Percentiles rank a stretch among this genome's conserved stretches.
Evolutionary conservation across 2,329 filamentous ascomycete species (phyloP).

Genomic region (Alternaria sp.): DNA sequence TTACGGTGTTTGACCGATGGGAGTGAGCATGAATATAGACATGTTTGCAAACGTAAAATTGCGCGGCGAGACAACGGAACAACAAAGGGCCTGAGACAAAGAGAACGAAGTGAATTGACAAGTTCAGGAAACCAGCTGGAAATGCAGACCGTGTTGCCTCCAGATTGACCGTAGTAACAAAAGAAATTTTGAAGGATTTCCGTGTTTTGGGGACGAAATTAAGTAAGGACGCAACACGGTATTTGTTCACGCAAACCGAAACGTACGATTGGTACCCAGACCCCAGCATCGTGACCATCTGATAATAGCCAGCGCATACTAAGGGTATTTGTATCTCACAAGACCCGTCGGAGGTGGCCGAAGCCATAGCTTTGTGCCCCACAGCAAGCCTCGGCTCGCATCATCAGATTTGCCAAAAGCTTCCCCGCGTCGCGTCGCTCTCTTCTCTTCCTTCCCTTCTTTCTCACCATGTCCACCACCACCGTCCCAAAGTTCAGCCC

Average conservation of each 20-base stretch:
- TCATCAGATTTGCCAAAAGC: constrained; percentile 22
- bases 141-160: neutral
- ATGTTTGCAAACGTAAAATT: neutral
- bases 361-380: constrained; percentile 24
- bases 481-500: constrained; percentile 40
- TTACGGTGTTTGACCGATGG: neutral
- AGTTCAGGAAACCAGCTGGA: neutral
- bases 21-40: neutral
- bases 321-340: neutral
- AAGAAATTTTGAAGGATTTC: no score
- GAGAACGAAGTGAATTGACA: neutral
- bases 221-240: neutral
- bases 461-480: constrained; percentile 46
- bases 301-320: neutral
- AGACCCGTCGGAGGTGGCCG: constrained; percentile 24
- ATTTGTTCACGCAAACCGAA: neutral
- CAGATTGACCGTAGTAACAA: no score
- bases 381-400: constrained; percentile 26
- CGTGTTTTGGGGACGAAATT: no score
- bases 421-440: constrained; percentile 24
- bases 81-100: neutral
- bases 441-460: constrained; percentile 33
- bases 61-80: neutral
- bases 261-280: neutral
- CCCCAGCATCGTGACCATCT: neutral